Evolutionary conservation across 257 asterid species (phyloP).

Genomic region (Ehretia macrophylla): DNA sequence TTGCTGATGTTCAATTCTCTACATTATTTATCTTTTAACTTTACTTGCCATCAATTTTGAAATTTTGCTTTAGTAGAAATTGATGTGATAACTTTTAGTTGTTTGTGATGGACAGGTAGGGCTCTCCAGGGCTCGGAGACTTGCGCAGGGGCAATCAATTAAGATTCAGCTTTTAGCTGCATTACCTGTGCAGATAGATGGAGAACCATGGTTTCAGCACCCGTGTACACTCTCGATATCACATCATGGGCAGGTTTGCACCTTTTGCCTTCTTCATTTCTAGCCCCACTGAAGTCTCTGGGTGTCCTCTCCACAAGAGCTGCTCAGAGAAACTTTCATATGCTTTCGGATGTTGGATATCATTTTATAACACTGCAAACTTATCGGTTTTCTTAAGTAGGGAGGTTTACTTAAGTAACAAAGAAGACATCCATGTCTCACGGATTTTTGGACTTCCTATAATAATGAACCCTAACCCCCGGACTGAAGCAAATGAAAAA

Average conservation of each 20-base stretch:
- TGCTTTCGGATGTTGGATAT: too few species aligned
- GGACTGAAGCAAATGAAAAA: too few species aligned
- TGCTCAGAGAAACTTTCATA: too few species aligned
- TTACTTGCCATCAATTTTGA: not conserved
- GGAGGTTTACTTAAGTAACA: too few species aligned
- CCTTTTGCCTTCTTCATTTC: conserved; percentile 1
- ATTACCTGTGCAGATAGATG: conserved; percentile 93
- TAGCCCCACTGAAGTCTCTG: not conserved
- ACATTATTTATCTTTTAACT: too few species aligned
- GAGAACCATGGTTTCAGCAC: conserved; percentile 96
- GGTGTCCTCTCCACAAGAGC: not conserved
- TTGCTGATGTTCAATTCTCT: too few species aligned
- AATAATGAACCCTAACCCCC: too few species aligned
- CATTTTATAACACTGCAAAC: not conserved
- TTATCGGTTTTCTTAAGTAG: too few species aligned
- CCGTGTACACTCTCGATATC: conserved; percentile 79
- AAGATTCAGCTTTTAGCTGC: conserved; percentile 88
- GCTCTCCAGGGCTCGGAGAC: conserved; percentile 89
- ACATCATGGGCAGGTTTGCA: conserved; percentile 89
- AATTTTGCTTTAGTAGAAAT: not conserved
- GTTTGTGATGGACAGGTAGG: conserved; percentile 62
- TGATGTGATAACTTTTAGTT: conserved; percentile 4
- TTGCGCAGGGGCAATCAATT: conserved; percentile 90
- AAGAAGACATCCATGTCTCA: too few species aligned
- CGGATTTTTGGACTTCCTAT: too few species aligned